Conservation (phyloP, 2,329 filamentous ascomycete genomes). For the Aspergillus pseudoviridinutans region DNA sequence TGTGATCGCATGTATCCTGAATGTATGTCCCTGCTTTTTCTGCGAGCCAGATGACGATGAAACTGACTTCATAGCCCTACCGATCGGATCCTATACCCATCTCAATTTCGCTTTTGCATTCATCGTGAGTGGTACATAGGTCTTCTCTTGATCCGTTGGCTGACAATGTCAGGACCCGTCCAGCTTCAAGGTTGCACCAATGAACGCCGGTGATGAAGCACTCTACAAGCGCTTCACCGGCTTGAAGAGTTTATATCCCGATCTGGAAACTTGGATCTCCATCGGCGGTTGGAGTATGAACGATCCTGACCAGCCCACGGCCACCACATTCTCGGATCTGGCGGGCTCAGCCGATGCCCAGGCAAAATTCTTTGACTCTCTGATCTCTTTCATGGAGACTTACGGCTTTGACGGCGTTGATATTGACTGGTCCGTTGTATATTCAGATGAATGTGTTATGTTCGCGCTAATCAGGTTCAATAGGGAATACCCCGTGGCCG, state of each 20-base stretch:
- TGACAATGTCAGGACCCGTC: not conserved
- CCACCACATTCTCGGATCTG: slow-evolving; percentile 19
- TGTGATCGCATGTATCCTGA: slow-evolving; percentile 17
- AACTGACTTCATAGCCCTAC: slow-evolving; percentile 1
- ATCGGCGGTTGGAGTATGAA: slow-evolving; percentile 43
- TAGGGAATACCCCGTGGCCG: slow-evolving; percentile 35
- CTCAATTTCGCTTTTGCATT: slow-evolving; percentile 11
- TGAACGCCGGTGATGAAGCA: not conserved
- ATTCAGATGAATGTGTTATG: not conserved
- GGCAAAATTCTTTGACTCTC: slow-evolving; percentile 33
- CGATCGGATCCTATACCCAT: slow-evolving; percentile 6
- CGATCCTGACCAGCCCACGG: slow-evolving; percentile 22
- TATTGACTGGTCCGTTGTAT: slow-evolving; percentile 36
- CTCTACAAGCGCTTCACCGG: slow-evolving; percentile 18
- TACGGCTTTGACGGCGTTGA: slow-evolving; percentile 47
- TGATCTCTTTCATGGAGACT: slow-evolving; percentile 38
- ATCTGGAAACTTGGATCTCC: slow-evolving; percentile 32
- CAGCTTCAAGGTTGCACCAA: slow-evolving; percentile 6
- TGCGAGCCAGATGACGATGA: not conserved
- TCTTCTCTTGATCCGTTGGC: not conserved
- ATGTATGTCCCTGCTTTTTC: slow-evolving; percentile 4
- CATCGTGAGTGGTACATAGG: not conserved
- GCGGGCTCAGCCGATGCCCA: slow-evolving; percentile 13
- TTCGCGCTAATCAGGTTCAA: not conserved
- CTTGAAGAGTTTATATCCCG: slow-evolving; percentile 27